phyloP scores from a whole-genome alignment of 192 early-diverging fungal genomes.

The Coemansia sp. region DNA sequence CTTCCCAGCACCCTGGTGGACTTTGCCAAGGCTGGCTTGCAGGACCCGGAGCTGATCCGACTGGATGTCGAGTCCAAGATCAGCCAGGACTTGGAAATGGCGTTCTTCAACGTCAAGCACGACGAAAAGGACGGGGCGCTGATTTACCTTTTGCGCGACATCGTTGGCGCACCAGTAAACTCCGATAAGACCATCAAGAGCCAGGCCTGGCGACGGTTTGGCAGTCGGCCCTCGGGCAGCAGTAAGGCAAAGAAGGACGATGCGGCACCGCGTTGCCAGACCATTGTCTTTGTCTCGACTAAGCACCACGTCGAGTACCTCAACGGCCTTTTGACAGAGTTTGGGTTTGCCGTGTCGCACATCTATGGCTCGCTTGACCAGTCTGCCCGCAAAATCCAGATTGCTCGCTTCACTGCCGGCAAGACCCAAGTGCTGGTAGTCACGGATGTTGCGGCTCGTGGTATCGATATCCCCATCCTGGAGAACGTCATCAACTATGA shows the following conservation, averaged over 20 bases:
- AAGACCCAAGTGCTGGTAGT: slow-evolving; percentile 82
- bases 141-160: slow-evolving; percentile 74
- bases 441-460: slow-evolving; percentile 98
- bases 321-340: slow-evolving; percentile 64
- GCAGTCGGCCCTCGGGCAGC: slow-evolving; percentile 2
- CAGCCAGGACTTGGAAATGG: slow-evolving; percentile 91
- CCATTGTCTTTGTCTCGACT: slow-evolving; percentile 92
- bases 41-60: slow-evolving; percentile 89
- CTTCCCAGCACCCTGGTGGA: slow-evolving; percentile 90
- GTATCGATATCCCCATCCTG: slow-evolving; percentile 97
- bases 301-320: slow-evolving; percentile 99
- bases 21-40: slow-evolving; percentile 95
- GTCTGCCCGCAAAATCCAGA: slow-evolving; percentile 82
- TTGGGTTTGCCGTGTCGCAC: slow-evolving; percentile 78
- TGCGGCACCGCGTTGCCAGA: slow-evolving; percentile 55
- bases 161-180: slow-evolving; percentile 67
- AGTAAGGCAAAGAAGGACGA: background rate
- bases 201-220: slow-evolving; percentile 24
- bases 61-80: slow-evolving; percentile 95
- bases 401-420: slow-evolving; percentile 78
- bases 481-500: slow-evolving; percentile 98
- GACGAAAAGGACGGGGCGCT: slow-evolving; percentile 90
- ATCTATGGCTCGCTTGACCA: slow-evolving; percentile 96
- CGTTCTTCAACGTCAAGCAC: slow-evolving; percentile 83
- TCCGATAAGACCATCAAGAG: slow-evolving; percentile 50